Base-by-base conservation (phyloP, 371 early-diverging fungal genomes). In the Synchytrium microbalum region DNA sequence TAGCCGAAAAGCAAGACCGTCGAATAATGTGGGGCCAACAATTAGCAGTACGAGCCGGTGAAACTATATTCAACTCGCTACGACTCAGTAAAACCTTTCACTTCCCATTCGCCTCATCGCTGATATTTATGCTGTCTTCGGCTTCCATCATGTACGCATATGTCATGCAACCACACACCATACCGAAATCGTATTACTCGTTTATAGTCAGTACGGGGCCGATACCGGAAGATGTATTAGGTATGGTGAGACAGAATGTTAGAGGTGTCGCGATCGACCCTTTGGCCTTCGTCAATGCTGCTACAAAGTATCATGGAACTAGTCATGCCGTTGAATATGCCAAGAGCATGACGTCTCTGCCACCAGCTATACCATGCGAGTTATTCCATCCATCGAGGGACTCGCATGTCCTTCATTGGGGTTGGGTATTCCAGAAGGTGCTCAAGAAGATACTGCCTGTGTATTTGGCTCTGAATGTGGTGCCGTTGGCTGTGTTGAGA, bases 381-480 rank as follows among this genome's bases (percentile, higher is more conserved):
- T 64, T 71, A 1, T 59, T 87, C 46, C 89, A 88, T 72, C 86
- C 89, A 3, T 76, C 77, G 74, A 55, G 78, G 24, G 81, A 84
- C 19, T 38, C 46, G 19, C 46, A 38, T 19, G 46, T 38, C 19
- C 5, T 19, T 5, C 5, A 5, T 38, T 38, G 46, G 59, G 74
- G 77, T 0, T 88, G 89, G 61, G 70, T 73, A 52, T 52, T 30
- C 64, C 61, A 54, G 3, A 73, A 79, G 23, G 86, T 86, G 2
- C 78, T 81, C 32, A 78, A 78, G 59, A 73, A 65, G 26, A 84
- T 85, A 67, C 58, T 81, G 56, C 84, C 88, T 24, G 84, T 89
- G 8, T 88, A 89, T 62, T 82, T 84, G n/a, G 79, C 86, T 5
- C 74, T 89, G 60, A 87, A 87, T 54, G 80, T 87, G 59, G 86